Evolutionary conservation across 2,329 filamentous ascomycete genomes (phyloP).

Genomic region (Bipolaris bicolor): DNA sequence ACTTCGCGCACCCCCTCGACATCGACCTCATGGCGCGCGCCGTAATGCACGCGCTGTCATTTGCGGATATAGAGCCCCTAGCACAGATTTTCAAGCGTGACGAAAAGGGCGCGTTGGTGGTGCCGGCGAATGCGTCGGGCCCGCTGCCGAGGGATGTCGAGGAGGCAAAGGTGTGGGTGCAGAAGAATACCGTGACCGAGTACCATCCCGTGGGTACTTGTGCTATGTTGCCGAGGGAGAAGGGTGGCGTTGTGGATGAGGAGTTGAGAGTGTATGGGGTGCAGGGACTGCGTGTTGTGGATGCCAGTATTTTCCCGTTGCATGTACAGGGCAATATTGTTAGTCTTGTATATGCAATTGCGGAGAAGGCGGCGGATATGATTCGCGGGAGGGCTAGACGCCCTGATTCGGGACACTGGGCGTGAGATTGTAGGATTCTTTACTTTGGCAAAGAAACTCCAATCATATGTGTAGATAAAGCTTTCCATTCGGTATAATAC

Average conservation of each 20-base stretch:
- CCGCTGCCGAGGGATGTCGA: constrained; percentile 19
- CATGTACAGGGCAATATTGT: constrained; percentile 29
- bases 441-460: not conserved
- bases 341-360: constrained; percentile 34
- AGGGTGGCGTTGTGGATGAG: constrained; percentile 41
- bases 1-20: constrained; percentile 54
- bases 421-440: not conserved
- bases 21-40: constrained; percentile 49
- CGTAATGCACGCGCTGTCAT: constrained; percentile 24
- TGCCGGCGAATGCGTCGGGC: constrained; percentile 15
- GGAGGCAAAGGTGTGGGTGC: constrained; percentile 22
- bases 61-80: constrained; percentile 4
- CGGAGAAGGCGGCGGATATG: constrained; percentile 36
- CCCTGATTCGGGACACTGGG: not conserved
- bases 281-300: constrained; percentile 33
- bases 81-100: not conserved
- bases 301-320: constrained; percentile 37
- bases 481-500: not conserved
- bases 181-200: constrained; percentile 23
- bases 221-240: constrained; percentile 38
- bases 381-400: constrained; percentile 8
- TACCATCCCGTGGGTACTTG: constrained; percentile 45
- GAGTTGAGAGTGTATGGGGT: constrained; percentile 39
- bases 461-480: not conserved
- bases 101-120: not conserved